Base-by-base conservation (phyloP, 208 protist species). In the Leptomonas pyrrhocoris region DNA sequence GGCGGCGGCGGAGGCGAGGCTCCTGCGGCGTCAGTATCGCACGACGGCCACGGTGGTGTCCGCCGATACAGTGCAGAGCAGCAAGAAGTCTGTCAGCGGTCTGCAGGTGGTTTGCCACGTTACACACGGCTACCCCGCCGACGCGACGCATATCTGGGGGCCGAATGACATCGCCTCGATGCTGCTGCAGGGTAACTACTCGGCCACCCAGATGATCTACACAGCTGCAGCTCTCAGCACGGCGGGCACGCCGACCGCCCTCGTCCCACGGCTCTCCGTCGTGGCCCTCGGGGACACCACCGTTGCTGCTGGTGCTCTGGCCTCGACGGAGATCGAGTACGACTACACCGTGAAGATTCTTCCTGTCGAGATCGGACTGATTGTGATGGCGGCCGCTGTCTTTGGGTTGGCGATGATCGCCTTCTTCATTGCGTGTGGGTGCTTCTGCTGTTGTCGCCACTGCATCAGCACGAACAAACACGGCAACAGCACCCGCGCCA, bases 361-460 rank as follows among this genome's bases (percentile, higher is more conserved):
- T 8, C 21, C 61, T 27, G 23, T 21, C 11, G 45, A 49, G 19
- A 16, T 81, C 16, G 74, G 66, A n/a, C 65, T 84, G 49, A 78
- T 84, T 56, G 28, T 72, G n/a, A 84, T 81, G 74, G 38, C 60
- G 1, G 56, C 67, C 51, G n/a, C 55, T 12, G 64, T 81, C 34
- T 38, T 38, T 38, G 7, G 3, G 9, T 38, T 9, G 9, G 3
- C 34, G 3, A 38, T 38, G 9, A 38, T 38, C 9, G 34, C 9
- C 34, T 38, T 38, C 34, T 38, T 38, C 34, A 38, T 38, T 38
- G 3, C 34, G 34, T 38, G 3, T 38, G 34, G 7, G 34, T 38
- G 3, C 9, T 38, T 9, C 34, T 9, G 7, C 34, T 9, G 3
- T 38, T 38, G n/a, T n/a, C n/a, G n/a, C n/a, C n/a, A n/a, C n/a